phyloP scores from a whole-genome alignment of 2,329 filamentous ascomycete genomes.

The Zymoseptoria ardabiliae region DNA sequence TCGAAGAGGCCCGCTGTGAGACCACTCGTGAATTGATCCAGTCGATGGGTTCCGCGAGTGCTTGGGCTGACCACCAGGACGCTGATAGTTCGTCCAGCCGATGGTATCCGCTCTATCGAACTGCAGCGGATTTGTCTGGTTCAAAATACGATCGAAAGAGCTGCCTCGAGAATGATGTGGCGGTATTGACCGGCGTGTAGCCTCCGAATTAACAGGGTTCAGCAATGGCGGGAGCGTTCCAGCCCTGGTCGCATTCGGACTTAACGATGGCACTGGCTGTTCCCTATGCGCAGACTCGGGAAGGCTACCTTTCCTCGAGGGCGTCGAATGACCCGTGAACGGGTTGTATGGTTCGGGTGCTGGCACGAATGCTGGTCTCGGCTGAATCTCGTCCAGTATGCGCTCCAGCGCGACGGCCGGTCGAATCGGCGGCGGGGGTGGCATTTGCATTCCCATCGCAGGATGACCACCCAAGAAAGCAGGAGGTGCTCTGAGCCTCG shows the following conservation, averaged over 20 bases:
- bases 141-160: neutral
- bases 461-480: conserved; percentile 3
- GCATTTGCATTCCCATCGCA: conserved; percentile 7
- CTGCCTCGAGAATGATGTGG: conserved; percentile 2
- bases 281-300: neutral
- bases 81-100: conserved; percentile 11
- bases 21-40: conserved; percentile 10
- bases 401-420: conserved; percentile 1
- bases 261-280: conserved; percentile 3
- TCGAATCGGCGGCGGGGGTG: conserved; percentile 7
- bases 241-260: neutral
- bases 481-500: conserved; percentile 1
- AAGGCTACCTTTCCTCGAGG: neutral
- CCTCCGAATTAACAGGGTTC: neutral
- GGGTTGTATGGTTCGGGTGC: neutral
- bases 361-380: neutral
- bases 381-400: neutral
- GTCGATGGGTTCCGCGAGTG: neutral
- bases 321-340: neutral
- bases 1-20: conserved; percentile 10
- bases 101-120: neutral
- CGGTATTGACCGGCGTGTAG: neutral
- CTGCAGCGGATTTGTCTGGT: neutral
- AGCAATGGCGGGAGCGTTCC: neutral
- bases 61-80: conserved; percentile 2